These are phyloP conservation scores for Boletus pseudo-olivaceus DNA, from an alignment of 768 basidiomycete species.

Conservation along the genomic window DNA sequence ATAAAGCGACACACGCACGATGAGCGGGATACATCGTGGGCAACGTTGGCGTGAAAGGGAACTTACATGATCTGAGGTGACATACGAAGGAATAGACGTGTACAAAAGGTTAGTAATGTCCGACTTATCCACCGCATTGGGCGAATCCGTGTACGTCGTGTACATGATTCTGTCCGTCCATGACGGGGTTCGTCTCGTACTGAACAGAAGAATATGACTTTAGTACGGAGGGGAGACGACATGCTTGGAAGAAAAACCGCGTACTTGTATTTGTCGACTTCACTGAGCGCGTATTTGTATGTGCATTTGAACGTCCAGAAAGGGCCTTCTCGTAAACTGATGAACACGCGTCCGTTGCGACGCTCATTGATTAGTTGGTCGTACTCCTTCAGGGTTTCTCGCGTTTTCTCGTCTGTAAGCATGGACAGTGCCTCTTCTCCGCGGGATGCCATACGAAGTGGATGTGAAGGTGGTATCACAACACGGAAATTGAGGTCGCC, in stretches of 20 bases:
- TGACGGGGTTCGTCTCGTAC: constrained; percentile 71
- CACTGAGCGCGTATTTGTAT: constrained; percentile 82
- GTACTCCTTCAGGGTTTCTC: constrained; percentile 62
- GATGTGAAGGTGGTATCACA: constrained; percentile 53
- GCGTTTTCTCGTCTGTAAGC: constrained; percentile 46
- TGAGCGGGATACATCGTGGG: background rate
- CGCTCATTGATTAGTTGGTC: constrained; percentile 70
- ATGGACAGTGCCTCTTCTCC: constrained; percentile 39
- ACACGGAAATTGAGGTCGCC: constrained; percentile 95
- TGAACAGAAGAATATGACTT: constrained; percentile 24
- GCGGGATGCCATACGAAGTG: constrained; percentile 36
- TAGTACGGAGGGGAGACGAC: background rate
- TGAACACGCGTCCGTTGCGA: constrained; percentile 60
- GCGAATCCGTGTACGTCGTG: constrained; percentile 66
- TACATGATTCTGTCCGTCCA: constrained; percentile 96
- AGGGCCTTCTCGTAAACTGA: constrained; percentile 78
- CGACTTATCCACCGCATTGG: constrained; percentile 46
- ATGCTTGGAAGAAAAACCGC: constrained; percentile 16
- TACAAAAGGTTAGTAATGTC: constrained; percentile 67
- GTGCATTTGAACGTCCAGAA: constrained; percentile 89
- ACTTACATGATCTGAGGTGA: constrained; percentile 85
- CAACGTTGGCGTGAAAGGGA: background rate
- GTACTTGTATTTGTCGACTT: constrained; percentile 80
- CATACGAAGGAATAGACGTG: constrained; percentile 78
- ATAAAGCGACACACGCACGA: background rate